Evolutionary conservation across 768 basidiomycete species (phyloP).

Genomic region (Panaeolus cyanescens): DNA sequence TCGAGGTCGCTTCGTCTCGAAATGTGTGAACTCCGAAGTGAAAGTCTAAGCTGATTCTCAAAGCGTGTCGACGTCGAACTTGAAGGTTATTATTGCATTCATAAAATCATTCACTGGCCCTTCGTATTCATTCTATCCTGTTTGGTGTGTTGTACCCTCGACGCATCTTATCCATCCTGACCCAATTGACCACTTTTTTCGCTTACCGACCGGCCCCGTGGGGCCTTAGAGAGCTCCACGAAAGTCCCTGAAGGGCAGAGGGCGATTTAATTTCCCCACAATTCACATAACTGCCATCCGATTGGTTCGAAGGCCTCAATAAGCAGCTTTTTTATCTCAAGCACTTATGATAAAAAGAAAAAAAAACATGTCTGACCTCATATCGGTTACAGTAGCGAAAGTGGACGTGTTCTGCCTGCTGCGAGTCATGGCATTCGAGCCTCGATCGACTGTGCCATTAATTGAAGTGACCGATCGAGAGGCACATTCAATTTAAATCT

Average conservation of each 20-base stretch:
- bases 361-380: neutral
- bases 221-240: neutral
- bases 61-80: no score
- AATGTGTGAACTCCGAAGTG: constrained; percentile 2
- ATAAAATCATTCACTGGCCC: neutral
- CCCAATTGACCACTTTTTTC: neutral
- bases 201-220: neutral
- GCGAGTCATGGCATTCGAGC: neutral
- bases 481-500: neutral
- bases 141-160: neutral
- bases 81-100: neutral
- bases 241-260: neutral
- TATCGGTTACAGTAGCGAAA: neutral
- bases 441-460: neutral
- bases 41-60: neutral
- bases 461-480: neutral
- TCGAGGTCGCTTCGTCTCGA: neutral
- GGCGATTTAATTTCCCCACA: constrained; percentile 1
- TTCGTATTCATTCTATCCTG: neutral
- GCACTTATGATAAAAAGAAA: neutral
- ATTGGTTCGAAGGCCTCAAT: neutral
- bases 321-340: neutral
- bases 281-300: neutral
- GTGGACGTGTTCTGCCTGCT: constrained; percentile 1
- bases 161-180: neutral